These are phyloP conservation scores for Teunomyces stri DNA, from an alignment of 805 yeast genomes.

Conservation along the genomic window DNA sequence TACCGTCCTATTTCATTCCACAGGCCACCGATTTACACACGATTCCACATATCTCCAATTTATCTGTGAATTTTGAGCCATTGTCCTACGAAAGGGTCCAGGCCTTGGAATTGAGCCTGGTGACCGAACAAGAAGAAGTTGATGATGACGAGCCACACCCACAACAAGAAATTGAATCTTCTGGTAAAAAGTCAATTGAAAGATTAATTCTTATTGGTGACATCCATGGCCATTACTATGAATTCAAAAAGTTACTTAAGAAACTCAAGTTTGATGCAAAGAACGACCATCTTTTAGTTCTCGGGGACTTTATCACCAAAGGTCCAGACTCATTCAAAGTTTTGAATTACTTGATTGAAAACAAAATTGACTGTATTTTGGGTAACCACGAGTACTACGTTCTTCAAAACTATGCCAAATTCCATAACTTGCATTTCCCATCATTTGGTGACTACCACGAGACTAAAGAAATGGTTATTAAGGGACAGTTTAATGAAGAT, in stretches of 20 bases:
- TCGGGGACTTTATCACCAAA: conserved; percentile 85
- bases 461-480: background rate
- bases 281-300: conserved; percentile 59
- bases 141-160: conserved; percentile 3
- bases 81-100: conserved; percentile 13
- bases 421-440: conserved; percentile 48
- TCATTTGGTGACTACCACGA: conserved; percentile 15
- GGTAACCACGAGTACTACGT: conserved; percentile 88
- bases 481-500: conserved; percentile 26
- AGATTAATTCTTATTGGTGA: conserved; percentile 79
- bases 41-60: conserved; percentile 22
- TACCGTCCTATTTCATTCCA: conserved; percentile 38
- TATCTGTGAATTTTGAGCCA: conserved; percentile 26
- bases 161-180: background rate
- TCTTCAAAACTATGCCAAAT: conserved; percentile 60
- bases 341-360: conserved; percentile 51
- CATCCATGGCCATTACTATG: conserved; percentile 74
- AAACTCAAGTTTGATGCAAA: conserved; percentile 46
- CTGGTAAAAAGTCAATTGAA: conserved; percentile 17
- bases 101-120: conserved; percentile 14
- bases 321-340: conserved; percentile 76
- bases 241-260: conserved; percentile 51
- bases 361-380: conserved; percentile 67
- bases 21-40: conserved; percentile 23
- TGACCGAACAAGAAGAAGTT: conserved; percentile 5